Percentiles rank a stretch among this genome's conserved stretches.
Evolutionary conservation across 2,329 filamentous ascomycete genomes (phyloP).

Genomic region (Exophiala sp.): DNA sequence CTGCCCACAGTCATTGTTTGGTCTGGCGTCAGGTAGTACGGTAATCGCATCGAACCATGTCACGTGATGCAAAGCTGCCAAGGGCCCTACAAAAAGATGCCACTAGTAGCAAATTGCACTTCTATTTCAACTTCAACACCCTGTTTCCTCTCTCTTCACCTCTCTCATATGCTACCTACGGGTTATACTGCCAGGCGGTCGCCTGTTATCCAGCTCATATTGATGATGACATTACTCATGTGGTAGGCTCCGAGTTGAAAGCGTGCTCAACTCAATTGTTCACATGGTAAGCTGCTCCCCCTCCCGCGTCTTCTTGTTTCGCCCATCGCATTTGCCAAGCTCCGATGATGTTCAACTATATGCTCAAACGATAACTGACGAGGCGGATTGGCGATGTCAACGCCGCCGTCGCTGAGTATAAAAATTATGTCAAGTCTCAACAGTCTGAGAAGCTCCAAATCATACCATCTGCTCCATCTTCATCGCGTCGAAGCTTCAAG

Average conservation of each 20-base stretch:
- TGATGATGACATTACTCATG: too few relatives aligned
- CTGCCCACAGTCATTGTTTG: not conserved
- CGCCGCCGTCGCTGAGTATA: conserved; percentile 25
- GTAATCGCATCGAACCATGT: not conserved
- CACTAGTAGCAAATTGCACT: too few relatives aligned
- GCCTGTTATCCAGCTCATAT: too few relatives aligned
- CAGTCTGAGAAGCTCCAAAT: conserved; percentile 22
- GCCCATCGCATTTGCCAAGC: not conserved
- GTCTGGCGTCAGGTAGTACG: not conserved
- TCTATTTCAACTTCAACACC: not conserved
- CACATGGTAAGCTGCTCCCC: conserved; percentile 7
- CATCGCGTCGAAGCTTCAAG: not conserved
- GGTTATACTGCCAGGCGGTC: too few relatives aligned
- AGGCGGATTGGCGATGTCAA: conserved; percentile 22
- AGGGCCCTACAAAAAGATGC: not conserved
- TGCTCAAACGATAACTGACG: conserved; percentile 18
- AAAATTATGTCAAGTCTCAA: conserved; percentile 27
- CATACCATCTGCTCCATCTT: not conserved
- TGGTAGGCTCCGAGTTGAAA: too few relatives aligned
- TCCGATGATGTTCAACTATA: conserved; percentile 22
- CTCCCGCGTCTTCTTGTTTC: not conserved
- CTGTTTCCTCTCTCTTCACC: not conserved
- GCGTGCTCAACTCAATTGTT: too few relatives aligned
- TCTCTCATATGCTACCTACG: too few relatives aligned
- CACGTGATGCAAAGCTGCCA: not conserved